phyloP scores from a whole-genome alignment of 768 basidiomycete genomes.

The Steccherinum ochraceum region DNA sequence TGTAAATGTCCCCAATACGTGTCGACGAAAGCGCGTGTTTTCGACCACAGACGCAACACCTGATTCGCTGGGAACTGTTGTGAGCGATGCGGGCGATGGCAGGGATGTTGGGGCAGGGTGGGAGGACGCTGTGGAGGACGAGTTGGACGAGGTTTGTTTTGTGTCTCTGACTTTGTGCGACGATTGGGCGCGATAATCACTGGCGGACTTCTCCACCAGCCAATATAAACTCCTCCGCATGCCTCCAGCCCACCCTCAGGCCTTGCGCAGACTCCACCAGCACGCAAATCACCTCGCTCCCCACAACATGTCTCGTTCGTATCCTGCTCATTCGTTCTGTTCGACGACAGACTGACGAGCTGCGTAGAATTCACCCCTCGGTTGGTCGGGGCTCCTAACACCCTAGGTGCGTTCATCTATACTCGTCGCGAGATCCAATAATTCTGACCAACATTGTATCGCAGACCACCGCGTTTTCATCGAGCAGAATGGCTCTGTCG shows the following conservation, averaged over 20 bases:
- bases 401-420: conserved; percentile 64
- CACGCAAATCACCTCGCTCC: conserved; percentile 51
- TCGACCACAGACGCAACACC: no score
- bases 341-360: conserved; percentile 10
- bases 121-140: background rate
- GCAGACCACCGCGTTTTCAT: conserved; percentile 93
- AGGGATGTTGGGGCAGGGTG: background rate
- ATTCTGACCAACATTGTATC: background rate
- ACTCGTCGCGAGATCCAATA: background rate
- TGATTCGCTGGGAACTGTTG: no score
- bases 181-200: background rate
- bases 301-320: conserved; percentile 53
- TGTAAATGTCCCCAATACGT: no score
- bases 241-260: conserved; percentile 9
- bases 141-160: background rate
- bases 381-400: conserved; percentile 85
- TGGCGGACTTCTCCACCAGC: background rate
- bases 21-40: no score
- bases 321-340: conserved; percentile 12
- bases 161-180: no score
- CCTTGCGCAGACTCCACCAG: conserved; percentile 49
- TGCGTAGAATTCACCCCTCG: conserved; percentile 62
- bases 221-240: background rate
- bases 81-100: background rate
- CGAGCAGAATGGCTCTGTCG: conserved; percentile 80